Base-by-base conservation (phyloP, 495 filamentous ascomycete species). In the Hypoxylon trugodes region DNA sequence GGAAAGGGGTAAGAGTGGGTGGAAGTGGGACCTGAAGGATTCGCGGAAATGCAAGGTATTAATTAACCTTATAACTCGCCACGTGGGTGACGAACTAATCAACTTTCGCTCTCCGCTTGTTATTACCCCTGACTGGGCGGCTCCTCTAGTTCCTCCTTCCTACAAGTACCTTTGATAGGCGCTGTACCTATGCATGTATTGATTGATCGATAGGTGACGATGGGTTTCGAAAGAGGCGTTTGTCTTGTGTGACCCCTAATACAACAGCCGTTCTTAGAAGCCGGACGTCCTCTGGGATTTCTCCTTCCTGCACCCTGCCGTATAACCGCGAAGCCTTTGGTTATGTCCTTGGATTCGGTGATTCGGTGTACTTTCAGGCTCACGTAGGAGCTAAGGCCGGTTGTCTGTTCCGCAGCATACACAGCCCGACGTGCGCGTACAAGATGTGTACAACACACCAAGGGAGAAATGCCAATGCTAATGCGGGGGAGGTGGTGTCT, bases 11-110 rank as follows among this genome's bases (percentile, higher is more conserved):
- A 13, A 28, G 7, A 5, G 19, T 16, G 13, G 55, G 4, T 33
- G n/a, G 24, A 50, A n/a, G n/a, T n/a, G 43, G 49, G 24, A 24
- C 24, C 28, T 10, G 22, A 55, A 59, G 55, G 62, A 59, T 60
- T 66, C 50, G 16, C 10, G n/a, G 10, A 30, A 50, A 42, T 60
- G 55, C 62, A 55, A 54, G 62, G 49, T 66, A 51, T 59, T 54
- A 60, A 66, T 66, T 60, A 66, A 66, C 62, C 62, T 66, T 60
- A 60, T 50, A 26, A 32, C 49, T 51, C 30, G 49, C 62, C 62
- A 66, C 62, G 62, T 60, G 62, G 62, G 43, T 60, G 62, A 41
- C 62, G 19, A 50, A 37, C 62, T 60, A 56, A 60, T 59, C 61
- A 65, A 30, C 26, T 26, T 43, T 22, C 21, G 13, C 48, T 12